Evolutionary conservation across 441 rosid species (phyloP).

Genomic region (Hura crepitans): DNA sequence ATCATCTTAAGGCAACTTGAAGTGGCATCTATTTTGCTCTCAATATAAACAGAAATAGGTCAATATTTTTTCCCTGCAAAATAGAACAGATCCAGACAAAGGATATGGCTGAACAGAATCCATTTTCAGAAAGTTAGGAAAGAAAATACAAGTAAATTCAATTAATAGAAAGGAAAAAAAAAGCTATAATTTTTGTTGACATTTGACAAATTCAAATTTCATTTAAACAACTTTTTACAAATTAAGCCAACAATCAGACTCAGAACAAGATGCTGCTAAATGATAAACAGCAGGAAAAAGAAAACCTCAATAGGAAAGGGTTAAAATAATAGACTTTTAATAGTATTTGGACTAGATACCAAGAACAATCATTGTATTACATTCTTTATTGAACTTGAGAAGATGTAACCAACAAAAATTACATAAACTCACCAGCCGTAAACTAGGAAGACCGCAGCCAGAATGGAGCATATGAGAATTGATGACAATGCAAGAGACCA

Average conservation of each 20-base stretch:
- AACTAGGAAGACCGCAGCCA: conserved; percentile 34
- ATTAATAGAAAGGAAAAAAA: background rate
- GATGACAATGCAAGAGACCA: conserved; percentile 54
- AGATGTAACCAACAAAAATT: conserved; percentile 11
- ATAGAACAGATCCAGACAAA: background rate
- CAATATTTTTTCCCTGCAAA: background rate
- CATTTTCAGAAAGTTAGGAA: background rate
- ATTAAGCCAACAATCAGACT: background rate
- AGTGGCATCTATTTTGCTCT: background rate
- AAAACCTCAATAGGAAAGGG: too few species aligned
- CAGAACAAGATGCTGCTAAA: background rate
- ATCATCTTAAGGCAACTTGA: background rate
- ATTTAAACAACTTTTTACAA: background rate
- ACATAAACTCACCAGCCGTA: conserved; percentile 43
- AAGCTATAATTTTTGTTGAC: background rate
- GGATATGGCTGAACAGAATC: background rate
- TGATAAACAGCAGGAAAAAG: background rate
- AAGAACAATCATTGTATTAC: background rate
- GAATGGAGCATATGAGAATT: conserved; percentile 35
- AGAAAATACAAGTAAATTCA: background rate
- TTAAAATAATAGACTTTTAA: background rate
- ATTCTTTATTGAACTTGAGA: background rate
- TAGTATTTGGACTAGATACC: background rate
- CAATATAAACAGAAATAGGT: background rate
- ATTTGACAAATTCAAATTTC: background rate